Conservation (phyloP, 306 rosid genomes). For the Begonia peltatifolia region DNA sequence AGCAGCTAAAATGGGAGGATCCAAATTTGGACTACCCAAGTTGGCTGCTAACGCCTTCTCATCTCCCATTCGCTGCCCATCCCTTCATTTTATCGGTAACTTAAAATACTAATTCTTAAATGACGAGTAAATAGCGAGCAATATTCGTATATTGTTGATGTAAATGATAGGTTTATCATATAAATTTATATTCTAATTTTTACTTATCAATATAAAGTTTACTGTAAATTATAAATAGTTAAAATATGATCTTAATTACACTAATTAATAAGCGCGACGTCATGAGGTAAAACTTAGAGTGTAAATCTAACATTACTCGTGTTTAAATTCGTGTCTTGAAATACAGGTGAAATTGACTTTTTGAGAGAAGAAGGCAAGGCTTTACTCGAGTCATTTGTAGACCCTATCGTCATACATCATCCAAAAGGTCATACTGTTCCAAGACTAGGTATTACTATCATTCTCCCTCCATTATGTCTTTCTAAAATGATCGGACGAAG, state of each 20-base stretch:
- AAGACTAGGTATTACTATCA: conserved; percentile 31
- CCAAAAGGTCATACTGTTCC: conserved; percentile 82
- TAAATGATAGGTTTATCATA: too few relatives aligned
- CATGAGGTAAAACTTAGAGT: too few relatives aligned
- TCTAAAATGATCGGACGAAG: too few relatives aligned
- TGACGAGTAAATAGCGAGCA: too few relatives aligned
- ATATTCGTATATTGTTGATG: too few relatives aligned
- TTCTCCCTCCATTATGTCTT: too few relatives aligned
- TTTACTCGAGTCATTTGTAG: conserved; percentile 32
- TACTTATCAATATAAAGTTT: too few relatives aligned
- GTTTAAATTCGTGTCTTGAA: neutral
- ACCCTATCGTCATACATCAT: conserved; percentile 56
- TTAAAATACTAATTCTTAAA: neutral
- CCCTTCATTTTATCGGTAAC: conserved; percentile 79
- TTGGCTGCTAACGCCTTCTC: conserved; percentile 50
- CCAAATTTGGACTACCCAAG: conserved; percentile 27
- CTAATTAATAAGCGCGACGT: too few relatives aligned
- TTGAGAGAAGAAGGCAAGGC: conserved; percentile 40
- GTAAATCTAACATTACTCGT: too few relatives aligned
- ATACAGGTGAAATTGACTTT: conserved; percentile 60
- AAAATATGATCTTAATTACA: too few relatives aligned
- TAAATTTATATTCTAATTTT: too few relatives aligned
- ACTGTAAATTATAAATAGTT: too few relatives aligned
- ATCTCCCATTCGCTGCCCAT: conserved; percentile 25
- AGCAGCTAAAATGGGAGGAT: conserved; percentile 37